These are phyloP conservation scores for Exophiala calicioides DNA, from an alignment of 2,329 filamentous ascomycete species.

Conservation along the genomic window DNA sequence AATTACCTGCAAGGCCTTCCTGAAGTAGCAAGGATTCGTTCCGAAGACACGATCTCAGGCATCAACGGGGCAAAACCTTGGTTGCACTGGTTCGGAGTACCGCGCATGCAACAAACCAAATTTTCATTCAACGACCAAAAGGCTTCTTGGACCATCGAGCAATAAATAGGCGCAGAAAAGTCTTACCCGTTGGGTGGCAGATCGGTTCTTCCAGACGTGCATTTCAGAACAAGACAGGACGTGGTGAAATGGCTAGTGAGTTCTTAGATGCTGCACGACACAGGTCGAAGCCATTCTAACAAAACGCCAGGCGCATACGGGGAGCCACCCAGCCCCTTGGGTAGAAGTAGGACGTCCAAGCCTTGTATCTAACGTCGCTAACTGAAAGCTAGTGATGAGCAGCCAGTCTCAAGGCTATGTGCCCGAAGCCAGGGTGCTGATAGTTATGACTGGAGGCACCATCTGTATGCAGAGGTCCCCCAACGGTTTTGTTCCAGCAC, in stretches of 20 bases:
- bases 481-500: slow-evolving; percentile 76
- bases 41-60: no score
- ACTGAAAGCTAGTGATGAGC: slow-evolving; percentile 14
- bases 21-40: no score
- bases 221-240: neutral
- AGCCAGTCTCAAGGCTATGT: slow-evolving; percentile 23
- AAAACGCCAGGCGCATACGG: slow-evolving; percentile 7
- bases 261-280: neutral
- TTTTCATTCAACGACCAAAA: neutral
- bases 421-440: slow-evolving; percentile 78
- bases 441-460: slow-evolving; percentile 79
- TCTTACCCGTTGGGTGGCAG: no score
- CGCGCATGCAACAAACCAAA: neutral
- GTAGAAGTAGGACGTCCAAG: slow-evolving; percentile 13
- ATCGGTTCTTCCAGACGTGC: neutral
- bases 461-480: slow-evolving; percentile 88
- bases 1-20: no score
- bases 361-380: slow-evolving; percentile 1
- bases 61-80: neutral
- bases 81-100: neutral
- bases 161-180: no score
- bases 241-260: slow-evolving; percentile 11
- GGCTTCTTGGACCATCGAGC: neutral
- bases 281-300: slow-evolving; percentile 1
- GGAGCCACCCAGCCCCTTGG: slow-evolving; percentile 15